Conservation (phyloP, 2,329 filamentous ascomycete genomes). For the Pseudovirgaria hyperparasitica region DNA sequence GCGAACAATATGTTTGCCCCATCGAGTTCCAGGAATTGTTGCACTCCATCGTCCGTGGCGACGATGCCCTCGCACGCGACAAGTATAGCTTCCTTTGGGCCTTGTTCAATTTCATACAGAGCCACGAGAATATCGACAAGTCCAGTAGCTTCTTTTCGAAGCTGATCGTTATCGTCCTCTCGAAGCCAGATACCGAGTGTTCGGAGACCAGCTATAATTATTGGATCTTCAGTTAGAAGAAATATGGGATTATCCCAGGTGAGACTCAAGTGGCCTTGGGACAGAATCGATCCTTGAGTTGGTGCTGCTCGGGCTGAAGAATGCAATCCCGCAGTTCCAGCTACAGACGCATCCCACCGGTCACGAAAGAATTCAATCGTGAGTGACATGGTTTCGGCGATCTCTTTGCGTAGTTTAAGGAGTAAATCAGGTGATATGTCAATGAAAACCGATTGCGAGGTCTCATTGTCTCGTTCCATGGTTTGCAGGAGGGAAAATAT, state of each 20-base stretch:
- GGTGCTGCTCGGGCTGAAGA: conserved; percentile 35
- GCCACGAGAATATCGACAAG: conserved; percentile 52
- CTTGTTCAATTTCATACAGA: conserved; percentile 43
- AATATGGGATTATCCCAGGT: conserved; percentile 44
- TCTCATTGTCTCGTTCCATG: conserved; percentile 7
- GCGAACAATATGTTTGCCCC: too few relatives aligned
- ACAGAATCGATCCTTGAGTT: conserved; percentile 1
- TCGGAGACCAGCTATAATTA: conserved; percentile 46
- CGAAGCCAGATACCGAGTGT: conserved; percentile 53
- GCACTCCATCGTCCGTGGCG: too few relatives aligned
- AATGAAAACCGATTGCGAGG: conserved; percentile 16
- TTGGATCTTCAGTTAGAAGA: conserved; percentile 34
- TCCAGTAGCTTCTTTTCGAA: conserved; percentile 43
- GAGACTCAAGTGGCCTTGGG: conserved; percentile 30
- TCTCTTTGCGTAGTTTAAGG: conserved; percentile 45
- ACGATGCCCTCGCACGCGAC: too few relatives aligned
- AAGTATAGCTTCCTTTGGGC: too few relatives aligned
- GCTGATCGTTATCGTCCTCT: conserved; percentile 50
- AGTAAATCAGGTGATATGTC: conserved; percentile 44
- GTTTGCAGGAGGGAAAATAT: conserved; percentile 13
- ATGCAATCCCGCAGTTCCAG: conserved; percentile 49
- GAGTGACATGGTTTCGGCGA: conserved; percentile 51
- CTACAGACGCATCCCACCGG: conserved; percentile 50
- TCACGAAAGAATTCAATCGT: conserved; percentile 55
- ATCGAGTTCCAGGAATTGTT: too few relatives aligned